Base-by-base conservation (phyloP, 2,329 filamentous ascomycete genomes). In the Fusarium stilboides region DNA sequence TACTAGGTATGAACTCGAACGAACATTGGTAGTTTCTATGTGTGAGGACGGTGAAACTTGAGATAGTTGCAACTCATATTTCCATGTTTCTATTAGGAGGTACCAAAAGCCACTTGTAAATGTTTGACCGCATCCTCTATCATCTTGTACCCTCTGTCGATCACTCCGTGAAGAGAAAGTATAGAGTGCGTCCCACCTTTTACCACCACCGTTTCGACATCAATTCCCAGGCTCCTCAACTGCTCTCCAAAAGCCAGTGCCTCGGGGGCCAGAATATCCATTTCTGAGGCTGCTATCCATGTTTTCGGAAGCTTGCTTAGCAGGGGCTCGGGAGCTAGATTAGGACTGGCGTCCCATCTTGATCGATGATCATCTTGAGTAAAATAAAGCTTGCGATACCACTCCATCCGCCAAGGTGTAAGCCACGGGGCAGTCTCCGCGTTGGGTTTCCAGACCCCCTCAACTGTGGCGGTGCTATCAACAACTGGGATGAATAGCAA, bases 331-430 rank as follows among this genome's bases (percentile, higher is more conserved):
- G 77, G 68, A 4, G 77, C 73, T n/a, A 71, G 51, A 33, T 77
- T 77, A 6, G 79, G 78, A 17, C 77, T 79, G 5, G 77, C 76
- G 17, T 79, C 73, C 72, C 77, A 80, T 36, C 62, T 65, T 10
- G 46, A 52, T 33, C 68, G 73, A 15, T 77, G 64, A 3, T 65
- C 63, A 9, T 69, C 53, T n/a, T 65, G 64, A 2, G 75, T 47
- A 20, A 80, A 70, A 43, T 80, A 80, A 52, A 79, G 74, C 26
- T 71, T 60, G n/a, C 79, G 77, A 52, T 80, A 80, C 75, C 77
- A 79, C n/a, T 69, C 65, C 75, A 80, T 77, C 10, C 78, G 73
- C 5, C 63, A 47, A 6, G 77, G 73, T 2, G 76, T 80, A 24
- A 78, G 74, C 75, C 76, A 80, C 17, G 77, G 77, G 17, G 74